phyloP scores from a whole-genome alignment of 2,329 filamentous ascomycete species.

The Podosphaera fusca region DNA sequence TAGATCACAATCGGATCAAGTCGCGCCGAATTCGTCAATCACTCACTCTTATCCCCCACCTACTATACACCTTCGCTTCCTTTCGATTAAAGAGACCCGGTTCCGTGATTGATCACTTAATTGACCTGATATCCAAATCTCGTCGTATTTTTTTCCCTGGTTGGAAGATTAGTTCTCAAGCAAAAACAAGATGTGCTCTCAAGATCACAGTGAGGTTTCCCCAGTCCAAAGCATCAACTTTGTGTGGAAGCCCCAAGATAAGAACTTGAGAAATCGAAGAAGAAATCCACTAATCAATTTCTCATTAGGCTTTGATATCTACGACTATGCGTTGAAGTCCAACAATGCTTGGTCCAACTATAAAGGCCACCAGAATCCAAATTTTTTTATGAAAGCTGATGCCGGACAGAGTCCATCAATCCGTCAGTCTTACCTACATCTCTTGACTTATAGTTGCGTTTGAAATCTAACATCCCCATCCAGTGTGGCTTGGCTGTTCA shows the following conservation, averaged over 20 bases:
- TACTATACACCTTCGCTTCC: neutral
- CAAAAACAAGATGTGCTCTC: conserved; percentile 1
- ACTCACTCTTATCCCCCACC: neutral
- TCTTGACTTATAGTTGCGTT: neutral
- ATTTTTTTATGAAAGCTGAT: conserved; percentile 45
- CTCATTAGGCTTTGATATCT: conserved; percentile 13
- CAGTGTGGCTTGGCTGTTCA: conserved; percentile 69
- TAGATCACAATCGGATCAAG: neutral
- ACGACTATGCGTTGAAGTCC: conserved; percentile 37
- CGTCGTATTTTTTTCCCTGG: neutral
- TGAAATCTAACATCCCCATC: neutral
- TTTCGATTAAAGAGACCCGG: neutral
- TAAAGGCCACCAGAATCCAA: conserved; percentile 39
- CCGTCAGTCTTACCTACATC: conserved; percentile 20
- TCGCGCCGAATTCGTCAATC: neutral
- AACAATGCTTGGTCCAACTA: conserved; percentile 50
- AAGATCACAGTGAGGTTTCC: neutral
- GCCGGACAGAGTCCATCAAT: conserved; percentile 42
- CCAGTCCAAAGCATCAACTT: too few relatives aligned
- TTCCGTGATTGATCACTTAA: neutral
- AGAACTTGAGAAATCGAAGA: neutral
- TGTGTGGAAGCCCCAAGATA: too few relatives aligned
- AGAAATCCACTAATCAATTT: conserved; percentile 1
- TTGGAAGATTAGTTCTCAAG: neutral
- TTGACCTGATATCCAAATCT: neutral